Evolutionary conservation across 306 rosid species (phyloP), one percentile per base, ranked within the genome.

Genomic region (Castanospermum australe): DNA sequence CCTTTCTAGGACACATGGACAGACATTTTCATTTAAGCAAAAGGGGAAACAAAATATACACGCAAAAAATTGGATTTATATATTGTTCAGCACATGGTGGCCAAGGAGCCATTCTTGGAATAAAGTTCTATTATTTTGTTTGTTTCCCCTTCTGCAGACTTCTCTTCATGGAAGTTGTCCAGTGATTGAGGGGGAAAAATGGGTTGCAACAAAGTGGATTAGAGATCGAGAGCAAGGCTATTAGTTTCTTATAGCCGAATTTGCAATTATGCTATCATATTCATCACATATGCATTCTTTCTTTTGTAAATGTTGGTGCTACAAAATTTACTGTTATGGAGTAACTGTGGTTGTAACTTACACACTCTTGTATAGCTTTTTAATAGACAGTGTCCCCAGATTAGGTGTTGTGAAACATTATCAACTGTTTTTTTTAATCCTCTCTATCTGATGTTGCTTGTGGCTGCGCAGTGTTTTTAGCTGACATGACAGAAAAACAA

Each of bases 91-190:
- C 28, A 59, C 60, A 28, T 28, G 12, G 36, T 10, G n/a, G n/a
- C n/a, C n/a, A n/a, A n/a, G n/a, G 41, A 6, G 12, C 13, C 21
- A n/a, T 30, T 51, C n/a, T 33, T 48, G 6, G 21, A 39, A 8
- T 55, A 51, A 12, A 22, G 63, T 56, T 12, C 39, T 66, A 36
- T 35, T 25, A 61, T 50, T 71, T 56, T 54, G 21, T 24, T 64
- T 73, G 25, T n/a, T 63, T 38, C 10, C 48, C 32, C 17, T 5
- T 45, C 22, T 81, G 84, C 86, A 84, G 88, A 52, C 76, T 33
- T 87, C 85, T 71, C 90, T 87, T 61, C 86, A 84, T 67, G 85
- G 88, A 75, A 87, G 90, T 72, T 87, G 90, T 73, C 86, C 90
- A 12, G 90, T 87, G 67, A 82, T 79, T 67, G 71, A 76, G 70